Conservation (phyloP, 768 basidiomycete genomes). For the Tulasnella calospora region DNA sequence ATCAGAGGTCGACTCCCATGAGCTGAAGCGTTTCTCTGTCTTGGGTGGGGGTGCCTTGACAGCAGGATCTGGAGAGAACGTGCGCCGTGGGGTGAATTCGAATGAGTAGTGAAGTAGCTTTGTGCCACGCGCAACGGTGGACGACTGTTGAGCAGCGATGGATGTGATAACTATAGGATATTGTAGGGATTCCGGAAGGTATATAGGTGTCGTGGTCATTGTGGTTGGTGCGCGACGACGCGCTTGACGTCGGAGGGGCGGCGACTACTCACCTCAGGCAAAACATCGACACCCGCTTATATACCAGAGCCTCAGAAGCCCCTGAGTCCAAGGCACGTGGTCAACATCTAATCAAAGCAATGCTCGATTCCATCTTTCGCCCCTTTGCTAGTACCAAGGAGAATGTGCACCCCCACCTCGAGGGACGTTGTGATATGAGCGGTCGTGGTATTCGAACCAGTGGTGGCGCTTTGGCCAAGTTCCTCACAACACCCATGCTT, state of each 20-base stretch:
- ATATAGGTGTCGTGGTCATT: slow-evolving; percentile 16
- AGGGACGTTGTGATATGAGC: background rate
- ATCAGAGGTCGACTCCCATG: slow-evolving; percentile 85
- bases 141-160: slow-evolving; percentile 48
- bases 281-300: slow-evolving; percentile 8
- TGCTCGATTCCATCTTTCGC: background rate
- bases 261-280: slow-evolving; percentile 16
- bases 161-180: slow-evolving; percentile 81
- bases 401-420: background rate
- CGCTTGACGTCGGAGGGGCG: slow-evolving; percentile 17
- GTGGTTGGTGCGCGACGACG: slow-evolving; percentile 11
- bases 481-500: background rate
- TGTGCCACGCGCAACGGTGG: slow-evolving; percentile 60
- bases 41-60: slow-evolving; percentile 33
- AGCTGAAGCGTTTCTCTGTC: slow-evolving; percentile 68
- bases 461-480: background rate
- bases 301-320: slow-evolving; percentile 7
- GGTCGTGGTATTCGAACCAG: background rate
- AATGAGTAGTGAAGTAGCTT: slow-evolving; percentile 83
- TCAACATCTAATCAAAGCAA: background rate
- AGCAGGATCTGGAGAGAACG: slow-evolving; percentile 19
- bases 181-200: slow-evolving; percentile 46
- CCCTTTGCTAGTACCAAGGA: background rate
- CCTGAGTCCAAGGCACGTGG: slow-evolving; percentile 2
- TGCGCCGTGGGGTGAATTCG: slow-evolving; percentile 47